A percentile compares a stretch with the other conserved stretches of the same genome.
Conservation (phyloP, 1,284 basidiomycete genomes). For the Puccinia polysora region DNA sequence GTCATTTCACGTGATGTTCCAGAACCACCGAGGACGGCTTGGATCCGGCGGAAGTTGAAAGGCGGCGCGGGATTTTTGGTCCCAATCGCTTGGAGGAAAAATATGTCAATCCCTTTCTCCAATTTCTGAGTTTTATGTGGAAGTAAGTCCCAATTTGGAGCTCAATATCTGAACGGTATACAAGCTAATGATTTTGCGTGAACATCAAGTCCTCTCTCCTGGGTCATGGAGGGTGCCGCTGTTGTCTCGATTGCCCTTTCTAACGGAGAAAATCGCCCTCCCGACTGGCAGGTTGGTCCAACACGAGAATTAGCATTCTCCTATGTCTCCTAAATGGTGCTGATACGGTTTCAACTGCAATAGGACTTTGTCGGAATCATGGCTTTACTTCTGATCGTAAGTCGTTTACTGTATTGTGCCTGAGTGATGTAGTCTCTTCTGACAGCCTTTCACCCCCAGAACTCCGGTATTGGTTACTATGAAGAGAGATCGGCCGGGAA, state of each 20-base stretch:
- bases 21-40: conserved; percentile 67
- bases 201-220: conserved; percentile 67
- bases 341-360: not conserved
- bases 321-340: no score
- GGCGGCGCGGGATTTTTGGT: conserved; percentile 89
- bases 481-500: conserved; percentile 96
- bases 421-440: not conserved
- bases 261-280: conserved; percentile 77
- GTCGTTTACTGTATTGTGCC: not conserved
- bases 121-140: conserved; percentile 53
- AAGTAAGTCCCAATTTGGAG: conserved; percentile 24
- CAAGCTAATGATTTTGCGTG: not conserved
- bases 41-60: conserved; percentile 65
- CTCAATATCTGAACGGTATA: no score
- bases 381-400: conserved; percentile 70
- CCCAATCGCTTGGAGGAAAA: conserved; percentile 91
- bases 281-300: conserved; percentile 68
- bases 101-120: conserved; percentile 77
- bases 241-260: conserved; percentile 93
- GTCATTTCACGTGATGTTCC: not conserved
- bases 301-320: not conserved
- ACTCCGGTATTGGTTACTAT: conserved; percentile 96
- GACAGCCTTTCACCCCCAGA: conserved; percentile 52
- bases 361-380: conserved; percentile 92
- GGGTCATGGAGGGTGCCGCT: conserved; percentile 99